Evolutionary conservation across 2,329 filamentous ascomycete species (phyloP).

Genomic region (Fusarium torulosum): DNA sequence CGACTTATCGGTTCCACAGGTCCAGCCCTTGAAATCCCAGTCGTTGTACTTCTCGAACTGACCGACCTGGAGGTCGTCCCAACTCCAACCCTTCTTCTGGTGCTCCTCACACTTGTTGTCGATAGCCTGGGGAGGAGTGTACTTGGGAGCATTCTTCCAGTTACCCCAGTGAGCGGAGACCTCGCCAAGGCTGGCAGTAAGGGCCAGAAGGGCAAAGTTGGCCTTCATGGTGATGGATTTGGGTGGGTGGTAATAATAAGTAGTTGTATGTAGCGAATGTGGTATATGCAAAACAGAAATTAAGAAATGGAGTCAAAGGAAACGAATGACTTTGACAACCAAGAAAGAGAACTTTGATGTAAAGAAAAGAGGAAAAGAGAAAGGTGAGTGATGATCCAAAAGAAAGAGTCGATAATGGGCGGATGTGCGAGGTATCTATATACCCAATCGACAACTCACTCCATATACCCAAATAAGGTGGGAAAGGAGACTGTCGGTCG

Average conservation of each 20-base stretch:
- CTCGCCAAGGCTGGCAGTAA: slow-evolving; percentile 64
- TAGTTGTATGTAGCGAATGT: slow-evolving; percentile 41
- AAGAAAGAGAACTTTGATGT: slow-evolving; percentile 43
- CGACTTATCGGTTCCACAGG: slow-evolving; percentile 69
- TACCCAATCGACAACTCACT: slow-evolving; percentile 38
- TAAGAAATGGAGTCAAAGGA: slow-evolving; percentile 58
- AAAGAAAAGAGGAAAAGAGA: slow-evolving; percentile 47
- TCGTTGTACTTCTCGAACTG: slow-evolving; percentile 75
- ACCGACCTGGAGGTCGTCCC: slow-evolving; percentile 72
- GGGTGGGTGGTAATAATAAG: slow-evolving; percentile 32
- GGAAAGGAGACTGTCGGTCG: slow-evolving; percentile 8
- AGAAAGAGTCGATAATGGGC: slow-evolving; percentile 33
- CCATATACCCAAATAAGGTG: slow-evolving; percentile 5
- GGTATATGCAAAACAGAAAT: slow-evolving; percentile 44
- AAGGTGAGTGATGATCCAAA: slow-evolving; percentile 45
- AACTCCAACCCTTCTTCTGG: slow-evolving; percentile 80
- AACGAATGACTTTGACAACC: slow-evolving; percentile 68
- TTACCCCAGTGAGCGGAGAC: slow-evolving; percentile 57
- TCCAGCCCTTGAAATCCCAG: slow-evolving; percentile 80
- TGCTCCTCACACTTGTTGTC: slow-evolving; percentile 81
- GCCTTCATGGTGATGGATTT: slow-evolving; percentile 63
- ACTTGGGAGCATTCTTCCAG: slow-evolving; percentile 59
- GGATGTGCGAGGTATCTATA: slow-evolving; percentile 48
- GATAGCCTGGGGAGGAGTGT: slow-evolving; percentile 76
- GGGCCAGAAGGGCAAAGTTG: slow-evolving; percentile 61